Conservation (phyloP, 805 yeast genomes). For the Yarrowia sp. region DNA sequence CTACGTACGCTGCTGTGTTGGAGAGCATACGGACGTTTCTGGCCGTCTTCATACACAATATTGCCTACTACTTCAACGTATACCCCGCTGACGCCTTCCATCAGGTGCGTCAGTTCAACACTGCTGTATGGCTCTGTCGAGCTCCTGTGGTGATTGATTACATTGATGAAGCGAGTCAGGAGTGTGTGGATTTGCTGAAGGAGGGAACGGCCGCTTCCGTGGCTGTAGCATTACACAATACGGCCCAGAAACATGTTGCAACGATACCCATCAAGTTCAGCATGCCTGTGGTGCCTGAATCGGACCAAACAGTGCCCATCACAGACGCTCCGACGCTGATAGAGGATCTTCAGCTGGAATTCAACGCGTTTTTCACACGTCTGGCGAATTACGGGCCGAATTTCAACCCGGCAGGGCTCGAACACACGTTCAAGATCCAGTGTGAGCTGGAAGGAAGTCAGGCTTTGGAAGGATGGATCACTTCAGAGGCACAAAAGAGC, state of each 20-base stretch:
- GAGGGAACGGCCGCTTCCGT: neutral
- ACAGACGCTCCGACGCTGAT: conserved; percentile 14
- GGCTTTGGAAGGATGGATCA: conserved; percentile 12
- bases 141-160: conserved; percentile 59
- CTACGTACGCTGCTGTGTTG: conserved; percentile 43
- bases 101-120: conserved; percentile 53
- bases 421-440: conserved; percentile 15
- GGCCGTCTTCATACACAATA: conserved; percentile 59
- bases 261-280: conserved; percentile 3
- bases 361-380: conserved; percentile 24
- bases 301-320: conserved; percentile 9
- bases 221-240: neutral
- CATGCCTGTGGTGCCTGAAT: neutral
- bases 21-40: conserved; percentile 57
- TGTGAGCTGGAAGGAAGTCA: conserved; percentile 9
- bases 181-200: conserved; percentile 42
- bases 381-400: conserved; percentile 15
- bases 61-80: conserved; percentile 59
- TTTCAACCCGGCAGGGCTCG: neutral
- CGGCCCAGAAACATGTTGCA: conserved; percentile 11
- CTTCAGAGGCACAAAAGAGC: neutral
- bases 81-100: conserved; percentile 63
- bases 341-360: conserved; percentile 21
- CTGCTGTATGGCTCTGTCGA: conserved; percentile 54
- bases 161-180: conserved; percentile 52